Base-by-base conservation (phyloP, 2,329 filamentous ascomycete genomes). In the Aspergillus clavatus region DNA sequence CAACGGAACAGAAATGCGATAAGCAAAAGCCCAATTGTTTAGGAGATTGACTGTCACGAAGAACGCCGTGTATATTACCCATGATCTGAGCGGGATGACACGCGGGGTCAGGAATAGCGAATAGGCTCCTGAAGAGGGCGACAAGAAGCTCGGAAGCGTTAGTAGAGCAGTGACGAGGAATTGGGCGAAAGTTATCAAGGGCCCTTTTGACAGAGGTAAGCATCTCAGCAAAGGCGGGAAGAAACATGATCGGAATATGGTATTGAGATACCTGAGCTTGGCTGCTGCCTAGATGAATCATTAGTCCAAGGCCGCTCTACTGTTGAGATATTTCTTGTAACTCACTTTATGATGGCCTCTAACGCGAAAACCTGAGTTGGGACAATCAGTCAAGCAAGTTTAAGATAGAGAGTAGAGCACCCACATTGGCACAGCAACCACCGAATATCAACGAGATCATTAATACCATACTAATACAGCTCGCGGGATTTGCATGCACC, bases 1-100 rank as follows among this genome's bases (percentile, higher is more conserved):
- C 39, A 98, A 83, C 1, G 93, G 93, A 0, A 98, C 89, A 5
- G 89, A 95, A 45, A 98, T 97, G 57, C 89, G 84, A 71, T 96
- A 98, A 51, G 89, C 90, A 67, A 98, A 98, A 5, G 91, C 93
- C 75, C 91, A 91, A 60, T 98, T 98, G 71, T 98, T 98, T 62
- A 98, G 72, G 46, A 97, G 82, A 60, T 97, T 98, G 70, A 98
- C 93, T 51, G 80, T 80, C 66, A 95, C 93, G 70, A 97, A 97
- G 56, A 96, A 80, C 3, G 86, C 73, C 33, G 95, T 95, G 63
- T 95, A 96, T 60, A 91, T 75, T 40, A 87, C 63, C 90, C 93
- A 97, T 63, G 88, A 86, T 38, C 78, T 77, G 43, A 97, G 74
- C 0, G 93, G 93, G 3, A 97, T 88, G 41, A 81, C 82, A 54